These are phyloP conservation scores for Starmerella etchellsii DNA, from an alignment of 805 yeast species.

Conservation along the genomic window DNA sequence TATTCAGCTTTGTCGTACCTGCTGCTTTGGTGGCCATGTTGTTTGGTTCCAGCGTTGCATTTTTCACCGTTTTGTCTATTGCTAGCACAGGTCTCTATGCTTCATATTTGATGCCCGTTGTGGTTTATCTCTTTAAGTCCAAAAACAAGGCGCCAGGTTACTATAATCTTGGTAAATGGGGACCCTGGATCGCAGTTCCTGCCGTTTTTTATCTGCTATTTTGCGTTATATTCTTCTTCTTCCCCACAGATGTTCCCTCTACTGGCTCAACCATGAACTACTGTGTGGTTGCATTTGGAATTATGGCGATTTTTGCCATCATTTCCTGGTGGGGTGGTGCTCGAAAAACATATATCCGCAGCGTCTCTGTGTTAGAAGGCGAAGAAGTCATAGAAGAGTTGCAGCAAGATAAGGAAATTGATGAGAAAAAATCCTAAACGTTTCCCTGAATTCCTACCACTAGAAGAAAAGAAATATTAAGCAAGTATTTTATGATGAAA, in stretches of 20 bases:
- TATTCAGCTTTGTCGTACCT: slow-evolving; percentile 41
- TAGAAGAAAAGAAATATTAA: no score
- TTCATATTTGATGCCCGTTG: slow-evolving; percentile 45
- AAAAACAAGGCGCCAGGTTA: slow-evolving; percentile 35
- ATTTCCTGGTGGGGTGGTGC: slow-evolving; percentile 18
- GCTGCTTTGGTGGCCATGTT: slow-evolving; percentile 40
- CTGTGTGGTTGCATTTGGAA: slow-evolving; percentile 41
- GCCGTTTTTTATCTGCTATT: slow-evolving; percentile 46
- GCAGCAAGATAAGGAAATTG: no score
- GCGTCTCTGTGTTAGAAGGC: neutral
- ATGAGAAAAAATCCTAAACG: no score
- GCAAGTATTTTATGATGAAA: no score
- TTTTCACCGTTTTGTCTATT: slow-evolving; percentile 50
- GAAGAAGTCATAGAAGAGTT: neutral
- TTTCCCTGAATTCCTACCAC: no score
- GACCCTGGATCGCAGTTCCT: slow-evolving; percentile 52
- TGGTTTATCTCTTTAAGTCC: slow-evolving; percentile 20
- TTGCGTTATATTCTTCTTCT: slow-evolving; percentile 46
- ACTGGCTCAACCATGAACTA: slow-evolving; percentile 54
- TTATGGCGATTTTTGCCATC: slow-evolving; percentile 28
- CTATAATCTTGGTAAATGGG: slow-evolving; percentile 44
- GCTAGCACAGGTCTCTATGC: slow-evolving; percentile 44
- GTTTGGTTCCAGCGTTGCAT: slow-evolving; percentile 57
- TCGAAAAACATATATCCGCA: slow-evolving; percentile 4
- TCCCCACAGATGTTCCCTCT: slow-evolving; percentile 50